Evolutionary conservation across 345 rosid species (phyloP).

Genomic region (Hirschfeldia incana): DNA sequence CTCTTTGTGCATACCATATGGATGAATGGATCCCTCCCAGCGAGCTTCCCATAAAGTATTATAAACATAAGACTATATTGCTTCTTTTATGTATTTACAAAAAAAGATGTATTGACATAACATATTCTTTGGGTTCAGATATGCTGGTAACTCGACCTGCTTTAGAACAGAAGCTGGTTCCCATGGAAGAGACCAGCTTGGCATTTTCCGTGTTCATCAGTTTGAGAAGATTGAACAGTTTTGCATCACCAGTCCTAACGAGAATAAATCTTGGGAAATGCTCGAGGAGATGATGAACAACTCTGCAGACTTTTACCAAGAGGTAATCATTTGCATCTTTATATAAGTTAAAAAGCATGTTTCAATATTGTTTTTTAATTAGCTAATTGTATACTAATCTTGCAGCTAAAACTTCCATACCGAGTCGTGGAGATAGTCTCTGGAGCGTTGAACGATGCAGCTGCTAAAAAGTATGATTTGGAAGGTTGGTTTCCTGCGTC

Average conservation of each 20-base stretch:
- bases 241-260: constrained; percentile 86
- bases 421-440: constrained; percentile 84
- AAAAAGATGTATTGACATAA: neutral
- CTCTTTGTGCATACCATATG: constrained; percentile 57
- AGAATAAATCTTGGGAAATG: constrained; percentile 85
- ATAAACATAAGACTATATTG: no score
- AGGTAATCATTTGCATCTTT: constrained; percentile 32
- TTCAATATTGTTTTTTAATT: neutral
- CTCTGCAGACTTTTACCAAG: constrained; percentile 81
- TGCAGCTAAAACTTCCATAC: constrained; percentile 85
- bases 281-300: constrained; percentile 91
- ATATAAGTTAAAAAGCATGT: neutral
- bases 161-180: constrained; percentile 99
- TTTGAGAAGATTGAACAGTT: constrained; percentile 98
- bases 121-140: constrained; percentile 42
- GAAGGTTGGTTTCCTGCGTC: constrained; percentile 99
- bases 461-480: constrained; percentile 93
- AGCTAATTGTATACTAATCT: neutral
- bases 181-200: constrained; percentile 93
- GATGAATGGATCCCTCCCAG: constrained; percentile 96
- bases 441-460: constrained; percentile 90
- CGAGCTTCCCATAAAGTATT: constrained; percentile 74
- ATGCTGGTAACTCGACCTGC: constrained; percentile 94
- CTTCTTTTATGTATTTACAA: neutral
- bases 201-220: constrained; percentile 97